Percentiles rank a stretch among this genome's conserved stretches.
Evolutionary conservation across 169 alveolate species (phyloP).

Genomic region (Cryptosporidium meleagridis): DNA sequence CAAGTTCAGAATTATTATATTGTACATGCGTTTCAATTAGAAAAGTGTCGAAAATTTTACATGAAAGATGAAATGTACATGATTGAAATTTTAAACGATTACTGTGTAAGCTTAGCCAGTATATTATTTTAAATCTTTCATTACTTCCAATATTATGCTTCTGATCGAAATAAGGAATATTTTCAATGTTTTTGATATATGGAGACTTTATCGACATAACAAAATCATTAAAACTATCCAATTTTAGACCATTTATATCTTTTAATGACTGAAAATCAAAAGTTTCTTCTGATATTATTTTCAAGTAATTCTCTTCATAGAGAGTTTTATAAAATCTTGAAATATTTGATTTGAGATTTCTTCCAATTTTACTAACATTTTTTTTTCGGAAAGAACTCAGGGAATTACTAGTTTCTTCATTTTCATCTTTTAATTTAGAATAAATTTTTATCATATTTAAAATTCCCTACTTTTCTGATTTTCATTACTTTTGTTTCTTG

Average conservation of each 20-base stretch:
- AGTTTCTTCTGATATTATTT: neutral
- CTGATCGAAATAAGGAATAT: neutral
- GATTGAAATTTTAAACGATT: slow-evolving; percentile 43
- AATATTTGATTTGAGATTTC: neutral
- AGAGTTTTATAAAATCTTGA: neutral
- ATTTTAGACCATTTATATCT: neutral
- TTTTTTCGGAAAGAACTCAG: neutral
- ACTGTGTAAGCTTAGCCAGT: slow-evolving; percentile 59
- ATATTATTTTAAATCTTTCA: slow-evolving; percentile 38
- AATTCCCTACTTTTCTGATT: neutral
- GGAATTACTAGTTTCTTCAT: neutral
- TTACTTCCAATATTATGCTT: slow-evolving; percentile 22
- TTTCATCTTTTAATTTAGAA: neutral
- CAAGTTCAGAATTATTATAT: slow-evolving; percentile 12
- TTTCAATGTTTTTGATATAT: neutral
- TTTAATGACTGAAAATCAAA: neutral
- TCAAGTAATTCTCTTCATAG: neutral
- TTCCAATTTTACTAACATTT: neutral
- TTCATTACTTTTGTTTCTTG: neutral
- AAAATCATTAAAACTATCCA: slow-evolving; percentile 11
- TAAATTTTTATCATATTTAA: neutral
- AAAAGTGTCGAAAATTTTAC: slow-evolving; percentile 38
- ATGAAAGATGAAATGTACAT: slow-evolving; percentile 68
- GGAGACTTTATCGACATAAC: slow-evolving; percentile 18
- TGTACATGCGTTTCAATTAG: neutral